These are phyloP conservation scores for Laetiporus sulphureus DNA, from an alignment of 1,284 basidiomycete genomes.

Conservation along the genomic window DNA sequence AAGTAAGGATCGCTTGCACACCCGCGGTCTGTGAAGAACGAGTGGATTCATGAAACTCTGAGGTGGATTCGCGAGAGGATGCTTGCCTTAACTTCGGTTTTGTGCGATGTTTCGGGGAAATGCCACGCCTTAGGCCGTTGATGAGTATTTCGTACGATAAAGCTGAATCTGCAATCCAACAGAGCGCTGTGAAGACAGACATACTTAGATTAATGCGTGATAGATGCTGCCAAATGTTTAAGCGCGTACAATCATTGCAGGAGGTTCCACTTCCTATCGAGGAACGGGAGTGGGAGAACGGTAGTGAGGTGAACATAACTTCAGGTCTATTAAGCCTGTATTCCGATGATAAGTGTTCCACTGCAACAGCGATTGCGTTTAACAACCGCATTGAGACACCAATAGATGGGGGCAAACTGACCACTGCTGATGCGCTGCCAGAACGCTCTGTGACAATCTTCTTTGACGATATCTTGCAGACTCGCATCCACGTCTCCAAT, in stretches of 20 bases:
- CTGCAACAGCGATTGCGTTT: slow-evolving; percentile 3
- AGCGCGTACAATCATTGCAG: slow-evolving; percentile 56
- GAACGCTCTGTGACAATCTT: slow-evolving; percentile 59
- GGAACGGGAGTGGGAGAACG: slow-evolving; percentile 56
- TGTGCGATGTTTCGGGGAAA: slow-evolving; percentile 60
- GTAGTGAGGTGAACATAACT: slow-evolving; percentile 49
- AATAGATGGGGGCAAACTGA: too few species aligned
- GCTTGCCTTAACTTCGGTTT: slow-evolving; percentile 53
- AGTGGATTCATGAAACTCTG: too few species aligned
- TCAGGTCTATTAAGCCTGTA: slow-evolving; percentile 43
- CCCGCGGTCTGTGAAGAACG: slow-evolving; percentile 27
- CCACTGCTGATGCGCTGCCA: slow-evolving; percentile 34
- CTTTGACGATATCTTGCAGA: slow-evolving; percentile 34
- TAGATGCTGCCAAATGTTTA: too few species aligned
- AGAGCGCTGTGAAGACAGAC: slow-evolving; percentile 43
- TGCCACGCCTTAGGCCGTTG: slow-evolving; percentile 71
- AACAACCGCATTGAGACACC: slow-evolving; percentile 2
- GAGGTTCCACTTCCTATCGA: slow-evolving; percentile 34
- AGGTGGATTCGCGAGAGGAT: too few species aligned
- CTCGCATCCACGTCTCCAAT: slow-evolving; percentile 59
- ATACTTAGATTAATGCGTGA: too few species aligned
- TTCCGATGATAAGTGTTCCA: slow-evolving; percentile 34
- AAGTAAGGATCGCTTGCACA: slow-evolving; percentile 27
- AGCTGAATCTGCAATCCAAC: slow-evolving; percentile 53
- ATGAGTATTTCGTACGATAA: slow-evolving; percentile 54